These are phyloP conservation scores for Ustilago shanxiensis DNA, from an alignment of 1,284 basidiomycete genomes.

Conservation along the genomic window DNA sequence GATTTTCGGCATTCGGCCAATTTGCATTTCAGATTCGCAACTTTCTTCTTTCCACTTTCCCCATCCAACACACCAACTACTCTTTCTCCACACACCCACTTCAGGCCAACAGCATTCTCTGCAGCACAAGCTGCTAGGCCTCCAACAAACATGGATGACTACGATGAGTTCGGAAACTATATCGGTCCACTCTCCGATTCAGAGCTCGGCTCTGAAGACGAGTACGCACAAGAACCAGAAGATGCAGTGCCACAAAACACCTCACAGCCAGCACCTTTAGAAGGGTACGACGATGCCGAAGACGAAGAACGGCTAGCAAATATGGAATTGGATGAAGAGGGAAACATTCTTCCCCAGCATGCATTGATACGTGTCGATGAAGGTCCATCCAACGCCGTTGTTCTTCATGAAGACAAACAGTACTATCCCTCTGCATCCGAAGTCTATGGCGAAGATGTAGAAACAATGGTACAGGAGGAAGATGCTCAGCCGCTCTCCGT, in stretches of 20 bases:
- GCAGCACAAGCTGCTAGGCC: background rate
- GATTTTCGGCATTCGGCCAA: constrained; percentile 39
- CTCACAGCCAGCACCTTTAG: constrained; percentile 71
- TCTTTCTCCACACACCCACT: background rate
- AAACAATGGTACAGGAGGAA: constrained; percentile 97
- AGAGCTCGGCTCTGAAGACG: constrained; percentile 53
- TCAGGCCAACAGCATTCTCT: background rate
- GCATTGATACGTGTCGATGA: constrained; percentile 65
- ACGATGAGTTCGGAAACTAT: constrained; percentile 70
- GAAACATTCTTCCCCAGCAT: constrained; percentile 36
- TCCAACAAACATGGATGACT: constrained; percentile 67
- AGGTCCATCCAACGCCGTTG: constrained; percentile 81
- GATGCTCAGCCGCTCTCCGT: constrained; percentile 94
- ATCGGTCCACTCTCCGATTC: constrained; percentile 69
- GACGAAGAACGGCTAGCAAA: constrained; percentile 21
- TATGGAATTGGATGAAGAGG: constrained; percentile 73
- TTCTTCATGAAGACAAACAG: constrained; percentile 97
- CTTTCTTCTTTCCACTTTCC: constrained; percentile 12
- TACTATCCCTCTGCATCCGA: constrained; percentile 95
- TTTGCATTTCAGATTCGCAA: constrained; percentile 5
- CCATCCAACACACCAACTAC: too few relatives aligned
- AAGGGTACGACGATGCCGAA: constrained; percentile 78
- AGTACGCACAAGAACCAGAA: constrained; percentile 17
- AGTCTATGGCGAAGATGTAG: constrained; percentile 92
- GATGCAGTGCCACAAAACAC: constrained; percentile 10